Conservation (phyloP, 2,329 filamentous ascomycete genomes). For the Ascomycota sp. region DNA sequence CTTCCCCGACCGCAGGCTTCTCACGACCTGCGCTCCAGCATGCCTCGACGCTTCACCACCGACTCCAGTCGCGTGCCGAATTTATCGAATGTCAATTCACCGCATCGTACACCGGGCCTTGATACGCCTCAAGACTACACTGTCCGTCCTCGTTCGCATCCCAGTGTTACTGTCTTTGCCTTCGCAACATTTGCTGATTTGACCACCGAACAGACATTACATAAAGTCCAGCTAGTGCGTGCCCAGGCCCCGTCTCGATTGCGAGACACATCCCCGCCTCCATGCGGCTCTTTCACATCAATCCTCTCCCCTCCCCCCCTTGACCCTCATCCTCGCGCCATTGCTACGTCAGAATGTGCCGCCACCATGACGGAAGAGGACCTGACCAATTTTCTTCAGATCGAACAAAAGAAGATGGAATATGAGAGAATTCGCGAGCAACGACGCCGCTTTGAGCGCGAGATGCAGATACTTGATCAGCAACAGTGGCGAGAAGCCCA, state of each 20-base stretch:
- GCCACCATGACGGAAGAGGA: not conserved
- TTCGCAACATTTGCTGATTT: conserved; percentile 8
- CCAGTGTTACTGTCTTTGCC: not conserved
- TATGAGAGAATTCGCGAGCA: conserved; percentile 83
- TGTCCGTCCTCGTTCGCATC: conserved; percentile 15
- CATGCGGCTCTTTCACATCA: not conserved
- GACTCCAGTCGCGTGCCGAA: conserved; percentile 71
- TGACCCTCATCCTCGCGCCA: no score
- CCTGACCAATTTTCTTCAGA: conserved; percentile 25
- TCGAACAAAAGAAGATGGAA: conserved; percentile 84
- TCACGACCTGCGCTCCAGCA: conserved; percentile 52
- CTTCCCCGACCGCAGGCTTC: conserved; percentile 28
- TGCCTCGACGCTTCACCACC: conserved; percentile 86
- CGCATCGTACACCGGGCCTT: conserved; percentile 24
- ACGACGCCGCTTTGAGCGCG: conserved; percentile 71
- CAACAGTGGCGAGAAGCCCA: conserved; percentile 67
- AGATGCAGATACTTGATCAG: conserved; percentile 77
- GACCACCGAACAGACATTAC: conserved; percentile 28
- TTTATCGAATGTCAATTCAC: conserved; percentile 31
- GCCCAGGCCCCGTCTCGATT: not conserved
- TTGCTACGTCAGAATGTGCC: no score
- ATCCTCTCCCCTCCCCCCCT: not conserved
- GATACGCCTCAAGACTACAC: conserved; percentile 24
- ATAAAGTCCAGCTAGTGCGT: conserved; percentile 61
- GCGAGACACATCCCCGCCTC: not conserved